Percentiles rank a stretch among this genome's conserved stretches.
Evolutionary conservation across 2,329 filamentous ascomycete genomes (phyloP).

Genomic region (Aspergillus novofumigatus): DNA sequence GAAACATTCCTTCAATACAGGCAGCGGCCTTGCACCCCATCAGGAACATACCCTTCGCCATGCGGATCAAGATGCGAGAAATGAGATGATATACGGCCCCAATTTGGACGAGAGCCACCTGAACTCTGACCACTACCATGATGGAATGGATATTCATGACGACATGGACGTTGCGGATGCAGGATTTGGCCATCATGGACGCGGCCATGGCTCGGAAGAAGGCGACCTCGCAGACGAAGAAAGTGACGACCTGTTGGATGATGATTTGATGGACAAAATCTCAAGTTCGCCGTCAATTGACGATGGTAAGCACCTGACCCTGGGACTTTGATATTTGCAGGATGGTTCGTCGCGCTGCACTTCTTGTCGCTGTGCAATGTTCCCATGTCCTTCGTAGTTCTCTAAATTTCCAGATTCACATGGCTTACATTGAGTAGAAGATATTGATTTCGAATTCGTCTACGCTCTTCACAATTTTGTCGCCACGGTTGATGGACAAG

Average conservation of each 20-base stretch:
- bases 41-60: conserved; percentile 81
- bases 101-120: conserved; percentile 55
- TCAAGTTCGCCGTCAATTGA: conserved; percentile 98
- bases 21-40: conserved; percentile 64
- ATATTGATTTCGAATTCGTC: conserved; percentile 99
- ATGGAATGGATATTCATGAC: conserved; percentile 29
- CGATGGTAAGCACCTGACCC: conserved; percentile 62
- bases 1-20: conserved; percentile 50
- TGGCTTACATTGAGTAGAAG: conserved; percentile 92
- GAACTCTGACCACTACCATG: conserved; percentile 29
- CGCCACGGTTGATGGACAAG: conserved; percentile 95
- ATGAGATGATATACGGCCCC: conserved; percentile 65
- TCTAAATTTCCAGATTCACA: conserved; percentile 47
- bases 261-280: conserved; percentile 98
- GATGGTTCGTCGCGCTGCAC: background rate
- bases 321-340: background rate
- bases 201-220: conserved; percentile 37
- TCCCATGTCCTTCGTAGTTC: background rate
- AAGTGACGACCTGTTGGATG: conserved; percentile 67
- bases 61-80: conserved; percentile 69
- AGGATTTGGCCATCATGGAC: conserved; percentile 18
- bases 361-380: background rate
- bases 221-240: conserved; percentile 60
- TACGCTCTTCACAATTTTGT: conserved; percentile 98
- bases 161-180: conserved; percentile 26